Conservation (phyloP, 306 rosid genomes). For the Vicia villosa region DNA sequence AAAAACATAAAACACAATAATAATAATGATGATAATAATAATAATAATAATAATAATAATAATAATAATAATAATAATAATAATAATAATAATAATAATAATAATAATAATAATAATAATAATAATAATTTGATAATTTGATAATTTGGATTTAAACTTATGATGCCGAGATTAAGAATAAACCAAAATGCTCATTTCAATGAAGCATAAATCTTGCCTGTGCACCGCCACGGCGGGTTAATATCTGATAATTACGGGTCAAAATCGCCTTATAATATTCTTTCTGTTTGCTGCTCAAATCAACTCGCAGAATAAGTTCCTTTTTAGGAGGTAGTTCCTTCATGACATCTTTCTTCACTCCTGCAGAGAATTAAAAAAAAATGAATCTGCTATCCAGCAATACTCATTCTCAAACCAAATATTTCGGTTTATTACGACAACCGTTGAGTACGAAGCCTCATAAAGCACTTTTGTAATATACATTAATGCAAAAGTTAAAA, state of each 20-base stretch:
- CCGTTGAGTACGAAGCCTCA: constrained; percentile 6
- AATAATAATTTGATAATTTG: too few species aligned
- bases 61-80: too few species aligned
- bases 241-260: constrained; percentile 94
- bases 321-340: constrained; percentile 97
- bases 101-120: too few species aligned
- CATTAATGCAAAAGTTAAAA: constrained; percentile 13
- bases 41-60: not conserved
- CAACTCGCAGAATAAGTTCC: constrained; percentile 94
- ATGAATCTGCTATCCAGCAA: constrained; percentile 27
- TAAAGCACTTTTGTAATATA: constrained; percentile 15
- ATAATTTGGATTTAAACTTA: constrained; percentile 20
- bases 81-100: too few species aligned
- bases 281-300: constrained; percentile 91
- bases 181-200: constrained; percentile 28
- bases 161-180: constrained; percentile 27
- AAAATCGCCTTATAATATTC: constrained; percentile 97
- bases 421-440: constrained; percentile 23
- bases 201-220: constrained; percentile 60
- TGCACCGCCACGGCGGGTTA: constrained; percentile 97
- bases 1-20: constrained; percentile 34
- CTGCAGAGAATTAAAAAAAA: constrained; percentile 51
- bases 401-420: constrained; percentile 6
- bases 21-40: constrained; percentile 14
- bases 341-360: constrained; percentile 99